A percentile compares a stretch with the other conserved stretches of the same genome.
phyloP scores from a whole-genome alignment of 495 filamentous ascomycete genomes.

The Tuber microsphaerosporum region DNA sequence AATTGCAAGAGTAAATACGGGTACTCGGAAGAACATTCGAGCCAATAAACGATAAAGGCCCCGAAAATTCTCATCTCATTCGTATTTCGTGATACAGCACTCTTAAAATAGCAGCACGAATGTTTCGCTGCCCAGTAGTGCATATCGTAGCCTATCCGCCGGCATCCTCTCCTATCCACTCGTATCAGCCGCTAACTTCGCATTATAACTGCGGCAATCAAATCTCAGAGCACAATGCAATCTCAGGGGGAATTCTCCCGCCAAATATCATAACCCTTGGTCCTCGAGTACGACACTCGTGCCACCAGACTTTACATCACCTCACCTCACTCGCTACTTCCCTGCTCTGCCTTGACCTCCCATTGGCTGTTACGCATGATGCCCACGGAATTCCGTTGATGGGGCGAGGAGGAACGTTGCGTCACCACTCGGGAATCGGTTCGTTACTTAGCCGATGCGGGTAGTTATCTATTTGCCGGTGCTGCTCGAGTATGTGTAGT shows the following conservation, averaged over 20 bases:
- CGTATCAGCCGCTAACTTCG: background rate
- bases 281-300: background rate
- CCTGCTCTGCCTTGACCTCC: background rate
- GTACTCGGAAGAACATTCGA: background rate
- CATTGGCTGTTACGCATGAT: background rate
- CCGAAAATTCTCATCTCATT: background rate
- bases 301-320: background rate
- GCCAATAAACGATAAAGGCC: background rate
- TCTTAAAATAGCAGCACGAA: background rate
- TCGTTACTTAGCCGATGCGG: background rate
- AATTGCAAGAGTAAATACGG: no score
- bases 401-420: background rate
- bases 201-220: background rate
- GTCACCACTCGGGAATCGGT: background rate
- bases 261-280: background rate
- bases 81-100: background rate
- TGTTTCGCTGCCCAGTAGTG: background rate
- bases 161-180: background rate
- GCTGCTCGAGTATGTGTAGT: background rate
- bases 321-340: background rate
- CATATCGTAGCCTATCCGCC: no score
- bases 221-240: background rate
- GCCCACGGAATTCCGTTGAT: constrained; percentile 1
- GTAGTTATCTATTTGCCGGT: background rate
- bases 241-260: background rate